Evolutionary conservation across 2,329 filamentous ascomycete species (phyloP), one percentile per base, ranked within the genome.

Genomic region (Penicillium sp.): DNA sequence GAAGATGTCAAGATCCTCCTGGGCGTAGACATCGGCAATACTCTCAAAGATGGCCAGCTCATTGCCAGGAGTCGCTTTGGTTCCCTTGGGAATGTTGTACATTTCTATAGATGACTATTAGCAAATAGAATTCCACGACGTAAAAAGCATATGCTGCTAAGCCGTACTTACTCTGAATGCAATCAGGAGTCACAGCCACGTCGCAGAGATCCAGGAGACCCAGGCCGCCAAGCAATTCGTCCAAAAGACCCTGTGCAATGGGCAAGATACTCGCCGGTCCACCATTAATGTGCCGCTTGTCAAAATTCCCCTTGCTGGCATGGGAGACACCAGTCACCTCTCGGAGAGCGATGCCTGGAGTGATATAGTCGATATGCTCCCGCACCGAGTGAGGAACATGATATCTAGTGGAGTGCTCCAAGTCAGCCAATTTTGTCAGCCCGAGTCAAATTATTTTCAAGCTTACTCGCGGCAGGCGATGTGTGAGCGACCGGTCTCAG

Each of bases 41-140:
- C 76, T 73, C 64, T 83, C 79, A 47, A 81, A 81, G 26, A 84
- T 81, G 51, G 78, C 81, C 44, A 79, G 70, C 58, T 78, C 74
- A 59, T 83, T 83, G 10, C 79, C 79, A 13, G 72, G 73, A 7
- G 72, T 82, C 5, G 79, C 76, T 7, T 67, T 75, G 15, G 68
- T 76, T 15, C 73, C 76, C 12, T 76, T 60, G 4, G 79, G 76
- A 58, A 83, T 78, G 65, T 79, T 79, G 67, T 83, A 83, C 68
- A 82, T 72, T 22, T 72, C 73, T 72, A 54, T 61, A 55, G 28
- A 13, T 24, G 9, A 30, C 49, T 40, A 51, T 70, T 53, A 68
- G 58, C 28, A 26, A 24, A 38, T 17, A 24, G 30, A 10, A n/a
- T n/a, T n/a, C n/a, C n/a, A n/a, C n/a, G n/a, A n/a, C n/a, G n/a